phyloP scores from a whole-genome alignment of 257 asterid genomes.

The Solanum gandarillasii region DNA sequence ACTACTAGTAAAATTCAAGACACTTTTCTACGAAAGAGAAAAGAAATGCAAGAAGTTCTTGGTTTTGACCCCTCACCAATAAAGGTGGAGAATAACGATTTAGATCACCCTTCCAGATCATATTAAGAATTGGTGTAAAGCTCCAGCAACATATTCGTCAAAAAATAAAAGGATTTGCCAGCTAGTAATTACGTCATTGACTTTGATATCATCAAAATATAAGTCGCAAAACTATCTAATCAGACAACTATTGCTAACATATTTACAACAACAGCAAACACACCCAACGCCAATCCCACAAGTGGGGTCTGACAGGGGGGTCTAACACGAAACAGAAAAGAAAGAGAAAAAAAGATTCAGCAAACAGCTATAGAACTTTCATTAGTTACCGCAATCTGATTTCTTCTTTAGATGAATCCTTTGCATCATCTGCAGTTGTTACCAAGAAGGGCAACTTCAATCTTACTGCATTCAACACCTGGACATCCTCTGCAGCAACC shows the following conservation, averaged over 20 bases:
- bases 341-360: not conserved
- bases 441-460: conserved; percentile 85
- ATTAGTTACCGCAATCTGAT: conserved; percentile 66
- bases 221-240: not conserved
- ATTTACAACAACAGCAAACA: not conserved
- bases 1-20: not conserved
- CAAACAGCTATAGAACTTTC: not conserved
- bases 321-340: not conserved
- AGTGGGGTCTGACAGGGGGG: not conserved
- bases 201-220: not conserved
- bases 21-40: not conserved
- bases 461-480: conserved; percentile 67
- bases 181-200: not conserved
- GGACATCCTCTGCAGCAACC: conserved; percentile 81
- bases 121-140: not conserved
- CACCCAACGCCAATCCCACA: not conserved
- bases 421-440: conserved; percentile 74
- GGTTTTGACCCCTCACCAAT: not conserved
- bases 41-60: not conserved
- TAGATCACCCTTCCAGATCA: not conserved
- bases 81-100: not conserved
- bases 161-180: not conserved
- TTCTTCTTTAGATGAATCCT: conserved; percentile 75
- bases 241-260: not conserved
- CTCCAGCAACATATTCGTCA: not conserved